phyloP scores from a whole-genome alignment of 1,284 basidiomycete species.

The Ustilago tritici region DNA sequence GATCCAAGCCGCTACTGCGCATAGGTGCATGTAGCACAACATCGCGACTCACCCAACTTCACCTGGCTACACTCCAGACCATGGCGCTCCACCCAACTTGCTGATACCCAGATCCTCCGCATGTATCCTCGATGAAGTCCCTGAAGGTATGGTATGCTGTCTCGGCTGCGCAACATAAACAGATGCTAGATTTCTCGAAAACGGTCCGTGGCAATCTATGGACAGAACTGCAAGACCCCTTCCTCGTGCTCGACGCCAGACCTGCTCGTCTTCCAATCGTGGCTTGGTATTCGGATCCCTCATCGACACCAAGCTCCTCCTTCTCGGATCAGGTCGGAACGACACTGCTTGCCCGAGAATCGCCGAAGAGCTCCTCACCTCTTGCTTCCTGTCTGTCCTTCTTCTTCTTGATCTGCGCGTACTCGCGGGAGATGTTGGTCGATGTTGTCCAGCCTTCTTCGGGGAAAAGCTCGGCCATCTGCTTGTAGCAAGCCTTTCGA shows the following conservation, averaged over 20 bases:
- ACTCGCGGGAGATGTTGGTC: conserved; percentile 63
- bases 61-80: background rate
- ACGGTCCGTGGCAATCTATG: background rate
- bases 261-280: conserved; percentile 20
- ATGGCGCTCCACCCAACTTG: background rate
- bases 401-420: conserved; percentile 59
- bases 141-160: background rate
- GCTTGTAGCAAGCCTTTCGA: conserved; percentile 65
- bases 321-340: conserved; percentile 22
- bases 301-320: background rate
- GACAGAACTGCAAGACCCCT: background rate
- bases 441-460: conserved; percentile 65
- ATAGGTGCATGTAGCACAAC: background rate
- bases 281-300: conserved; percentile 12
- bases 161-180: conserved; percentile 10
- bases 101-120: conserved; percentile 2
- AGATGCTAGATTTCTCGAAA: conserved; percentile 4
- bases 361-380: conserved; percentile 45
- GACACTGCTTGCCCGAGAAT: conserved; percentile 42
- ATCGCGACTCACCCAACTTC: background rate
- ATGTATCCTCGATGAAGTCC: background rate
- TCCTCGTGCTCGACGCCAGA: background rate
- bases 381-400: conserved; percentile 54
- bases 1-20: background rate
- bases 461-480: conserved; percentile 60